A percentile compares a stretch with the other conserved stretches of the same genome.
phyloP scores from a whole-genome alignment of 2,329 filamentous ascomycete genomes.

The Arthrobotrys sinensis region DNA sequence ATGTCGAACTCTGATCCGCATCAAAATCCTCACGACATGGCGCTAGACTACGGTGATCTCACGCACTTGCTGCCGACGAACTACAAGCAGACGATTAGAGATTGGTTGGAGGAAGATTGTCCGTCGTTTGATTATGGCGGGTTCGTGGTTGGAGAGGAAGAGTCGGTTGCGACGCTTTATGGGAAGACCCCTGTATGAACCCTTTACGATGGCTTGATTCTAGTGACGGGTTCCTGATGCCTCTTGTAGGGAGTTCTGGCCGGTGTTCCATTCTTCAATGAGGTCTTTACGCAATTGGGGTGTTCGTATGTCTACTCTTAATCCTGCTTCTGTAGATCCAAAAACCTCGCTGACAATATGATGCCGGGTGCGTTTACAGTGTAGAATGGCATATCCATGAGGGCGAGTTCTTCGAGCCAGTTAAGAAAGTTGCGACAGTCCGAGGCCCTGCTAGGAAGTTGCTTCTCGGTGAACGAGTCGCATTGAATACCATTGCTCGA shows the following conservation, averaged over 20 bases:
- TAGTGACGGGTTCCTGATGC: slow-evolving; percentile 2
- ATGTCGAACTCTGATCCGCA: slow-evolving; percentile 43
- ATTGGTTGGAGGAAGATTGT: slow-evolving; percentile 96
- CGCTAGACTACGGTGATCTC: slow-evolving; percentile 74
- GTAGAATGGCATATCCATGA: slow-evolving; percentile 90
- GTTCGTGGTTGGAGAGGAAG: slow-evolving; percentile 87
- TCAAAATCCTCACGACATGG: slow-evolving; percentile 69
- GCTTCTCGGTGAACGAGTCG: slow-evolving; percentile 92
- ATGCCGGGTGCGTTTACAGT: slow-evolving; percentile 65
- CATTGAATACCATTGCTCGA: slow-evolving; percentile 88
- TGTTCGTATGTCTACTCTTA: slow-evolving; percentile 75
- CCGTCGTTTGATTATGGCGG: slow-evolving; percentile 97
- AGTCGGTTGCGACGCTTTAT: slow-evolving; percentile 77
- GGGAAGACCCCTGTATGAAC: slow-evolving; percentile 74
- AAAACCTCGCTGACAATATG: slow-evolving; percentile 22
- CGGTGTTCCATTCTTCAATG: slow-evolving; percentile 93
- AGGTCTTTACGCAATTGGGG: slow-evolving; percentile 89
- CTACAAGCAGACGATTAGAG: slow-evolving; percentile 84
- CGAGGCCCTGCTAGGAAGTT: slow-evolving; percentile 85
- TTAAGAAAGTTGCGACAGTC: slow-evolving; percentile 83
- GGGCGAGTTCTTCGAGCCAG: slow-evolving; percentile 77
- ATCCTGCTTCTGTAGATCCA: not conserved
- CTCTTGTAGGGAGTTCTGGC: slow-evolving; percentile 80
- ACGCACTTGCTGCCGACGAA: slow-evolving; percentile 84
- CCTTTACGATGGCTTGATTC: not conserved